phyloP scores from a whole-genome alignment of 768 basidiomycete genomes.

The Agaricus bisporus region DNA sequence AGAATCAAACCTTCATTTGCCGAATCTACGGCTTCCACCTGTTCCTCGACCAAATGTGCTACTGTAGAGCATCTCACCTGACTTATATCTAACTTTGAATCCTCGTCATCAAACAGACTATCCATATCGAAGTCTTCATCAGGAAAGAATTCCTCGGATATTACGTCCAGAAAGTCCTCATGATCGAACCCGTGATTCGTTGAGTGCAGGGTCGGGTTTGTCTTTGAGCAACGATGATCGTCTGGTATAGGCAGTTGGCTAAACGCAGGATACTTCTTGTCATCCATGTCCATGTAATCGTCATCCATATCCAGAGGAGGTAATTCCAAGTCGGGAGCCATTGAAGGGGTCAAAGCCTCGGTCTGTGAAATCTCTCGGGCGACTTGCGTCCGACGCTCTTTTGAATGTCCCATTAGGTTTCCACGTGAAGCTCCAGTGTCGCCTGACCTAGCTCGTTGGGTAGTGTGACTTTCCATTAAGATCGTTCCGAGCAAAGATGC shows the following conservation, averaged over 20 bases:
- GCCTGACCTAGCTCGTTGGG: constrained; percentile 5
- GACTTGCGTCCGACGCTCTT: neutral
- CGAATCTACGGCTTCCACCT: neutral
- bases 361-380: neutral
- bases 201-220: neutral
- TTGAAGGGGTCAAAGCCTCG: neutral
- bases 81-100: too few species aligned
- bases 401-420: constrained; percentile 2
- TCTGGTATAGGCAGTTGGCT: neutral
- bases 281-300: neutral
- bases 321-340: neutral
- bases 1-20: neutral
- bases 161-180: constrained; percentile 1
- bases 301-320: neutral
- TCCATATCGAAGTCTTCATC: constrained; percentile 3
- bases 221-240: too few species aligned
- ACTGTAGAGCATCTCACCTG: too few species aligned
- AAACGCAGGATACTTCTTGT: neutral
- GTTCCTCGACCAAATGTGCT: neutral
- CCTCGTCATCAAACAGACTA: neutral
- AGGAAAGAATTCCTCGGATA: constrained; percentile 1
- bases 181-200: neutral
- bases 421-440: constrained; percentile 4
- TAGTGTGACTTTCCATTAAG: neutral
- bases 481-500: neutral